Evolutionary conservation across 441 rosid species (phyloP).

Genomic region (Brassica balearica): DNA sequence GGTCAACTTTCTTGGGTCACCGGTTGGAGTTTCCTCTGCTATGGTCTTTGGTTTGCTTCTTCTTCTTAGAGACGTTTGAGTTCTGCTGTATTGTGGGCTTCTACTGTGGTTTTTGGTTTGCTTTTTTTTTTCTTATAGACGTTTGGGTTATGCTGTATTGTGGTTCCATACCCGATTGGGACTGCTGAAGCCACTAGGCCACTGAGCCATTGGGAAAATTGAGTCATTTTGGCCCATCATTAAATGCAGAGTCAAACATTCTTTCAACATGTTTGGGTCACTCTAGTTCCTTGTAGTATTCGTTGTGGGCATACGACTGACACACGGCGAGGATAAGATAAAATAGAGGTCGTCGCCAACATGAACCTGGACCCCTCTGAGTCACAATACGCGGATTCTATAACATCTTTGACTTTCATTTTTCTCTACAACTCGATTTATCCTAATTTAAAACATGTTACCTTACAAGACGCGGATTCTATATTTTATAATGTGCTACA

Average conservation of each 20-base stretch:
- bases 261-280: background rate
- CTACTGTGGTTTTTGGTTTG: too few relatives aligned
- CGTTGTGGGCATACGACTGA: background rate
- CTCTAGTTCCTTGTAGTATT: background rate
- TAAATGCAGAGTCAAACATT: background rate
- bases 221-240: background rate
- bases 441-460: background rate
- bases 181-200: constrained; percentile 1
- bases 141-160: too few relatives aligned
- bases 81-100: too few relatives aligned
- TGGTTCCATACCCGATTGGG: background rate
- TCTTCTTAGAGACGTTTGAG: too few relatives aligned
- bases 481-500: background rate
- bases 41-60: too few relatives aligned
- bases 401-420: constrained; percentile 2
- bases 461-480: background rate
- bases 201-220: background rate
- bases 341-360: background rate
- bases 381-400: background rate
- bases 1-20: too few relatives aligned
- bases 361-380: background rate
- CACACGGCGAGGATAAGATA: background rate
- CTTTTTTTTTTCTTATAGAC: too few relatives aligned
- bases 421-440: background rate
- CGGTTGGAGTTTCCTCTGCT: too few relatives aligned